Conservation (phyloP, 495 filamentous ascomycete species). For the Penicillium egyptiacum region DNA sequence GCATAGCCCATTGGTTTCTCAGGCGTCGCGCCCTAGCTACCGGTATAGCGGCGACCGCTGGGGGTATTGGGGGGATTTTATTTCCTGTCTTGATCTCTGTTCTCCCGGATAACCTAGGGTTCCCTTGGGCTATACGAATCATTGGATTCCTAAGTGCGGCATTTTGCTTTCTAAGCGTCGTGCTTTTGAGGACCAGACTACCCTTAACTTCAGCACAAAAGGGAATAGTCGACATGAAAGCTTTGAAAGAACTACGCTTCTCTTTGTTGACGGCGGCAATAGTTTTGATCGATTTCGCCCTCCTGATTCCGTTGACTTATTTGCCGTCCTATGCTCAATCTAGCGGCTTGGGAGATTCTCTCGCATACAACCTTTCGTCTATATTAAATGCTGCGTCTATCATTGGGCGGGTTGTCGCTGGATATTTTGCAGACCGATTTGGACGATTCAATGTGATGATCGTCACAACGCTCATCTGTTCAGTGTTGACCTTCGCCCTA, state of each 20-base stretch:
- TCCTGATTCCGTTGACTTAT: constrained; percentile 27
- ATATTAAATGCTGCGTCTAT: constrained; percentile 44
- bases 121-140: constrained; percentile 35
- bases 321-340: constrained; percentile 25
- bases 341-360: constrained; percentile 28
- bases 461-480: constrained; percentile 19
- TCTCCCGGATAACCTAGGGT: constrained; percentile 30
- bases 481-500: constrained; percentile 23
- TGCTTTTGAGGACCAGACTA: no score
- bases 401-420: constrained; percentile 34
- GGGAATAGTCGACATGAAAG: no score
- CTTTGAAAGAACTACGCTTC: no score
- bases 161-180: no score
- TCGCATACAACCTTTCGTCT: constrained; percentile 28
- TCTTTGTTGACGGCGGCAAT: no score
- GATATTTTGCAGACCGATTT: constrained; percentile 32
- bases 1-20: constrained; percentile 65
- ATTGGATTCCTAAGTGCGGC: constrained; percentile 24
- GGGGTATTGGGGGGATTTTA: constrained; percentile 41
- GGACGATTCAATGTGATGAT: constrained; percentile 38
- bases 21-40: constrained; percentile 58
- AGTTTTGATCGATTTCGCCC: no score
- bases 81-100: constrained; percentile 44
- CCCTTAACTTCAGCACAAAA: not conserved
- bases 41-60: constrained; percentile 16